Evolutionary conservation across 176 grass and related monocot species (phyloP).

Genomic region (Thalia dealbata): DNA sequence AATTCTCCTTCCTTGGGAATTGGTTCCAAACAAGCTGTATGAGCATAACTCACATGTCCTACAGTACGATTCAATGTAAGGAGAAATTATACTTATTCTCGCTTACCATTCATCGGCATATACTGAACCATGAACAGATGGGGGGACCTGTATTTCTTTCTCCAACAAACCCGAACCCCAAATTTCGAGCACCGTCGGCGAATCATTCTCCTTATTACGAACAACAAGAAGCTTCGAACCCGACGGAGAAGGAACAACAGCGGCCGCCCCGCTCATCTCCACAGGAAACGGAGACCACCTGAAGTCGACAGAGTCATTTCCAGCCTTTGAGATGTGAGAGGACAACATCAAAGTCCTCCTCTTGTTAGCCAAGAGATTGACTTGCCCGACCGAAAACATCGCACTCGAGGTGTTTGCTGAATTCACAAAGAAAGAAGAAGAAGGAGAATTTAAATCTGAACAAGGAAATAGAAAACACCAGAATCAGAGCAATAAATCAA

Average conservation of each 20-base stretch:
- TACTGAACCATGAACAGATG: slow-evolving; percentile 72
- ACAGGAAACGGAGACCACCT: slow-evolving; percentile 80
- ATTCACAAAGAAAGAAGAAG: slow-evolving; percentile 21
- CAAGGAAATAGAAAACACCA: not conserved
- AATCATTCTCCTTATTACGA: slow-evolving; percentile 65
- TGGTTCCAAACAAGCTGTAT: too few species aligned
- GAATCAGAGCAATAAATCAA: not conserved
- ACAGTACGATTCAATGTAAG: too few species aligned
- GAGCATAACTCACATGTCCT: not conserved
- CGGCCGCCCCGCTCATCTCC: slow-evolving; percentile 67
- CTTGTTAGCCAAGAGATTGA: slow-evolving; percentile 71
- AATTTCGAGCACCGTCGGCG: slow-evolving; percentile 73
- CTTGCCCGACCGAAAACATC: slow-evolving; percentile 52
- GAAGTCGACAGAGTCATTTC: slow-evolving; percentile 42
- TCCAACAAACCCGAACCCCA: slow-evolving; percentile 56
- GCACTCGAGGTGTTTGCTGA: slow-evolving; percentile 48
- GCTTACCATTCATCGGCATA: slow-evolving; percentile 72
- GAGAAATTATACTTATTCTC: not conserved
- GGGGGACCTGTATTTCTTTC: slow-evolving; percentile 68
- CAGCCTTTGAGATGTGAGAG: slow-evolving; percentile 55
- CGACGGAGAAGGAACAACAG: slow-evolving; percentile 66
- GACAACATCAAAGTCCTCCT: slow-evolving; percentile 44
- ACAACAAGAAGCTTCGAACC: slow-evolving; percentile 66
- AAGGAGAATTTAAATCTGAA: not conserved
- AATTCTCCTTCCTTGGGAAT: too few species aligned